A percentile compares a stretch with the other conserved stretches of the same genome.
Evolutionary conservation across 768 basidiomycete species (phyloP).

Genomic region (Auriscalpium microsporum): DNA sequence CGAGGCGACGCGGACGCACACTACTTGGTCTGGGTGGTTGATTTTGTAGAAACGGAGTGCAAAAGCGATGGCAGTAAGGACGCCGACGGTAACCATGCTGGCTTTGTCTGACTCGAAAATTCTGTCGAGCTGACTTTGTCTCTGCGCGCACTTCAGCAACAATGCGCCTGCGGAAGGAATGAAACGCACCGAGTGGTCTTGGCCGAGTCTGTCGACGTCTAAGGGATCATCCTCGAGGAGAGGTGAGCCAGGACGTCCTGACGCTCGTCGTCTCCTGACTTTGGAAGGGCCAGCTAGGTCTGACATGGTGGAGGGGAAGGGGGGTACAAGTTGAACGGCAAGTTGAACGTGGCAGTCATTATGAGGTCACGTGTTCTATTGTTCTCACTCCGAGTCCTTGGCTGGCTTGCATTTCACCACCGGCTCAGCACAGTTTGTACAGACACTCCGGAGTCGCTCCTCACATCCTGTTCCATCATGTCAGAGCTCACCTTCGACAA

Average conservation of each 20-base stretch:
- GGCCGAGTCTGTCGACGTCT: neutral
- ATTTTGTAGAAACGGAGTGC: constrained; percentile 89
- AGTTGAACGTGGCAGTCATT: no score
- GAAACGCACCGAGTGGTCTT: neutral
- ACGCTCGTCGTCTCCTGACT: neutral
- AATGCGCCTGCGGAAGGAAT: neutral
- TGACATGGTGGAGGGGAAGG: neutral
- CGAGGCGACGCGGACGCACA: constrained; percentile 43
- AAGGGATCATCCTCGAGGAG: neutral
- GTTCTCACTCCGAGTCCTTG: neutral
- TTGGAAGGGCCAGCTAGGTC: neutral
- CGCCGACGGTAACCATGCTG: constrained; percentile 51
- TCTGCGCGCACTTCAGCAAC: constrained; percentile 24
- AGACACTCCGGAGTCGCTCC: neutral
- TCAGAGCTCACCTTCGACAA: constrained; percentile 69
- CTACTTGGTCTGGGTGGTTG: constrained; percentile 89
- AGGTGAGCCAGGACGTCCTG: neutral
- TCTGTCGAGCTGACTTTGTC: constrained; percentile 49
- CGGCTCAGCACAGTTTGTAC: no score
- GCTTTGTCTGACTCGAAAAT: constrained; percentile 54
- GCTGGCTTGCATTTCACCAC: no score
- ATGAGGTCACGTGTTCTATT: no score
- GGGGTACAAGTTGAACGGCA: neutral
- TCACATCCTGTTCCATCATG: constrained; percentile 33
- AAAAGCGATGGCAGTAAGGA: constrained; percentile 70